Evolutionary conservation across 169 alveolate genomes (phyloP).

Genomic region (Plasmodium blacklocki): DNA sequence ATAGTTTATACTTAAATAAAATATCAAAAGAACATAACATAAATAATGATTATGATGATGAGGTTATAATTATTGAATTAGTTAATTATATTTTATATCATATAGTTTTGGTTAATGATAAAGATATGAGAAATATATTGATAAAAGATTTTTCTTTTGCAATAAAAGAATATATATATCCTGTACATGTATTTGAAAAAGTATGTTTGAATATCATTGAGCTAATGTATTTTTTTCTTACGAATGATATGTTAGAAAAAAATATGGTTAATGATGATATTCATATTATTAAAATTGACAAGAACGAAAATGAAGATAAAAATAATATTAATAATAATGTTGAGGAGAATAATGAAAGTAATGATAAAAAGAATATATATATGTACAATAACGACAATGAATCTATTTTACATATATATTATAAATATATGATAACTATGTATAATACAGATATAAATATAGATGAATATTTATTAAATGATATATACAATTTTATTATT

Average conservation of each 20-base stretch:
- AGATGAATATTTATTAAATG: slow-evolving; percentile 6
- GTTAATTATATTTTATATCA: slow-evolving; percentile 6
- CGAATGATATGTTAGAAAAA: not conserved
- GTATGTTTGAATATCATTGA: slow-evolving; percentile 12
- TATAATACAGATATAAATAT: not conserved
- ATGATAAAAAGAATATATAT: not conserved
- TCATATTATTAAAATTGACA: not conserved
- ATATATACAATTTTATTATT: slow-evolving; percentile 30
- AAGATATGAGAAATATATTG: slow-evolving; percentile 19
- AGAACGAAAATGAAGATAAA: not conserved
- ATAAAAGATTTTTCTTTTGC: slow-evolving; percentile 26
- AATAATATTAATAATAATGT: not conserved
- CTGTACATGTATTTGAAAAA: slow-evolving; percentile 10
- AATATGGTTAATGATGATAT: not conserved
- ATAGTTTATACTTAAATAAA: too few species aligned
- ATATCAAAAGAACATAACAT: not conserved
- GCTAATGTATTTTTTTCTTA: slow-evolving; percentile 14
- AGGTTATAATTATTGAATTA: not conserved
- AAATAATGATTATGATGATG: not conserved
- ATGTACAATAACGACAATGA: not conserved
- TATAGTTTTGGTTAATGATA: slow-evolving; percentile 4
- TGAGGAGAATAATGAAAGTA: not conserved
- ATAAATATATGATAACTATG: not conserved
- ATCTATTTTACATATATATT: not conserved
- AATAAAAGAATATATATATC: slow-evolving; percentile 24